Evolutionary conservation across 768 basidiomycete genomes (phyloP), one percentile per base, ranked within the genome.

Genomic region (Suillus cothurnatus): DNA sequence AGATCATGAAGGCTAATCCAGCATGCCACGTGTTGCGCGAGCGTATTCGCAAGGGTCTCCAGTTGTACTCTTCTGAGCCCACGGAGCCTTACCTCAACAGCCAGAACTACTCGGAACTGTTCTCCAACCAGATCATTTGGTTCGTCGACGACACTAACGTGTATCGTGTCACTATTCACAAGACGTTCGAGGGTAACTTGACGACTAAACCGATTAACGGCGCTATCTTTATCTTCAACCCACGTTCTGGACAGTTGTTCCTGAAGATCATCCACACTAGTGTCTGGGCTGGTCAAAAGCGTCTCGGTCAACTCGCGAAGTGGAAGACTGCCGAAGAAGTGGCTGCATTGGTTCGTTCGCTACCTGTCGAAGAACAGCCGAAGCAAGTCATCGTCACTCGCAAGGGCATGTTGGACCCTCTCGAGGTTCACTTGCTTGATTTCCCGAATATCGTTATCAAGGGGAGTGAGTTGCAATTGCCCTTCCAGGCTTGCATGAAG

Each of bases 321-420:
- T 99, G 97, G 96, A 97, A 97, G 82, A 98, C 97, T 7, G 97
- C 97, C 21, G 97, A 99, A 88, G 97, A 99, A 90, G 97, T 99
- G 12, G 97, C 97, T 41, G 97, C 97, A 0, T 80, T 99, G 71
- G 92, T 99, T 68, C 94, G 97, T 64, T 99, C 97, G 36, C 81
- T 99, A 17, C 97, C 97, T n/a, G 97, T 99, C 49, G 97, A 99
- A 82, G 97, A 99, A 80, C 97, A 99, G 77, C 97, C 97, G 11
- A 99, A 99, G 80, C 97, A 99, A 76, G 97, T 99, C 70, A 99
- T 99, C 68, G 97, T 99, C 68, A 99, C 97, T 34, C 89, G 97
- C 66, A 99, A 99, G 89, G 97, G 97, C 82, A 99, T 99, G 97
- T 87, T 99, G 79, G 95, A 95, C 77, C 93, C 94, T 45, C 88